These are phyloP conservation scores for Ramaria sp. DNA, from an alignment of 768 basidiomycete genomes.

Conservation along the genomic window DNA sequence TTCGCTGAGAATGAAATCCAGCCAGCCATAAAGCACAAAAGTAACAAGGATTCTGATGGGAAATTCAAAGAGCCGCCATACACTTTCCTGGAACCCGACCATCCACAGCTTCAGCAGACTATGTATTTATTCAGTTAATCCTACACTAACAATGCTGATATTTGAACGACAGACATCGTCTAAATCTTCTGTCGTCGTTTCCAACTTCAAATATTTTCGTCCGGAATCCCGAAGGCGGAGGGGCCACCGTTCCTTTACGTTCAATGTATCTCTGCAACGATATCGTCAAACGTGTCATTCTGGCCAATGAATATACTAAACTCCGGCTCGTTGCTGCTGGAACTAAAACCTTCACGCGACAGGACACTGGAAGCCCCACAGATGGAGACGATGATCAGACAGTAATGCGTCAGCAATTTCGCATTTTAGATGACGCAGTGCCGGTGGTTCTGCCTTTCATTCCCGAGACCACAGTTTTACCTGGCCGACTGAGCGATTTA, in stretches of 20 bases:
- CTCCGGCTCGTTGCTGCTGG: constrained; percentile 88
- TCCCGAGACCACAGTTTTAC: constrained; percentile 49
- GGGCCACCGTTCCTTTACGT: constrained; percentile 46
- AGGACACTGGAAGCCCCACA: constrained; percentile 51
- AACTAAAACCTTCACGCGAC: constrained; percentile 85
- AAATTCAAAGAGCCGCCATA: constrained; percentile 40
- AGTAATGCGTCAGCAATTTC: constrained; percentile 37
- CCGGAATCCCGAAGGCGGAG: constrained; percentile 57
- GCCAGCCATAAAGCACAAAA: too few species aligned
- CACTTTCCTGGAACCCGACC: constrained; percentile 61
- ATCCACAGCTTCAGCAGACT: constrained; percentile 47
- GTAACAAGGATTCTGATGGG: constrained; percentile 12
- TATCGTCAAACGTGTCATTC: constrained; percentile 69
- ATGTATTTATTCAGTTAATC: constrained; percentile 1
- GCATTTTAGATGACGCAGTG: constrained; percentile 78
- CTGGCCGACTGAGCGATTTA: constrained; percentile 44
- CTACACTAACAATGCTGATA: background rate
- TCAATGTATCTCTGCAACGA: constrained; percentile 85
- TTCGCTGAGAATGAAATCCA: background rate
- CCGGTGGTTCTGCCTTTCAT: constrained; percentile 77
- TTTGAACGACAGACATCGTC: constrained; percentile 44
- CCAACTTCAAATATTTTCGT: constrained; percentile 73
- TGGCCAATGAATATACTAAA: constrained; percentile 72
- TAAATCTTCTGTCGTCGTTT: constrained; percentile 61
- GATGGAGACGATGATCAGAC: constrained; percentile 40